phyloP scores from a whole-genome alignment of 768 basidiomycete genomes.

The Fibroporia radiculosa region DNA sequence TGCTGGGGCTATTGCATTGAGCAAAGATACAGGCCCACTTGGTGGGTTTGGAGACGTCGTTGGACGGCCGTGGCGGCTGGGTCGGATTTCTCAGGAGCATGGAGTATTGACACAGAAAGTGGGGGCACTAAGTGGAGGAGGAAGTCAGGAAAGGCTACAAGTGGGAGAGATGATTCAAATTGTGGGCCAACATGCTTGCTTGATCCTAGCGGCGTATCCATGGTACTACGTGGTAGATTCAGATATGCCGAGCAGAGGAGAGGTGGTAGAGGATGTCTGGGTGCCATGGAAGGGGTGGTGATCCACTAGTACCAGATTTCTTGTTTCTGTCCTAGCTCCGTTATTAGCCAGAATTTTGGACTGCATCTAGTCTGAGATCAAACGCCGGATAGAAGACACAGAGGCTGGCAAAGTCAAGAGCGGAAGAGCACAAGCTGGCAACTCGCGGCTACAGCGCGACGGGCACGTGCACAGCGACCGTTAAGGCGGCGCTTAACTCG shows the following conservation, averaged over 20 bases:
- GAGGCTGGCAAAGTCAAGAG: too few relatives aligned
- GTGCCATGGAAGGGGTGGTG: constrained; percentile 91
- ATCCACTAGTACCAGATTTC: neutral
- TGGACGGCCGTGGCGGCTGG: constrained; percentile 54
- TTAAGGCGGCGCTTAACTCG: too few relatives aligned
- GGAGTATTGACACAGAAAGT: constrained; percentile 49
- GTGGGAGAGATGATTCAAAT: constrained; percentile 64
- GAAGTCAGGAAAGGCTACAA: constrained; percentile 24
- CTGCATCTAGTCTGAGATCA: too few relatives aligned
- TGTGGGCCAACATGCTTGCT: constrained; percentile 80
- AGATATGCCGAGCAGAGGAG: constrained; percentile 35
- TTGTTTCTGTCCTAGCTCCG: too few relatives aligned
- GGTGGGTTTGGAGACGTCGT: constrained; percentile 68
- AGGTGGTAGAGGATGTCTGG: constrained; percentile 71
- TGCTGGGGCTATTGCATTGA: constrained; percentile 80
- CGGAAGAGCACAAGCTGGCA: too few relatives aligned
- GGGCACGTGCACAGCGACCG: too few relatives aligned
- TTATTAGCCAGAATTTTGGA: too few relatives aligned
- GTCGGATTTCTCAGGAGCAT: constrained; percentile 72
- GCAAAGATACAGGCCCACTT: constrained; percentile 75
- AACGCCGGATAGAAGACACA: too few relatives aligned
- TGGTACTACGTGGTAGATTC: constrained; percentile 84
- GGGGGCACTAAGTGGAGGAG: neutral
- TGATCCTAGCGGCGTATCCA: constrained; percentile 70
- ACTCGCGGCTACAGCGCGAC: too few relatives aligned